Percentiles rank a stretch among this genome's conserved stretches.
Conservation (phyloP, 495 filamentous ascomycete genomes). For the Aspergillus carlsbadensis region DNA sequence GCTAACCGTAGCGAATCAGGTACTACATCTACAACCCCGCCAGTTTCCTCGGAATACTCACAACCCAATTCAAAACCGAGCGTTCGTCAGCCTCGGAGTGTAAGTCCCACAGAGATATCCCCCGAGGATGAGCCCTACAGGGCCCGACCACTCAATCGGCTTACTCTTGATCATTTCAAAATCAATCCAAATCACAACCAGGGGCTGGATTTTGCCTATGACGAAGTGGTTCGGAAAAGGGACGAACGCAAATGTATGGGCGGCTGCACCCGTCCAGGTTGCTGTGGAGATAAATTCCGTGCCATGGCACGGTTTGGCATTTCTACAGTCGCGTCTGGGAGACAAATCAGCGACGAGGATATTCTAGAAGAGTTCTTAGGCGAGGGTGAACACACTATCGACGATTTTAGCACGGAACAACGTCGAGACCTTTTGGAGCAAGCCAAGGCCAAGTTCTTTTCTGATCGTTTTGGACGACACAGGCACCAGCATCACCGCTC, state of each 20-base stretch:
- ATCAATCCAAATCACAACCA: slow-evolving; percentile 74
- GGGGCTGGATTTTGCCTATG: slow-evolving; percentile 71
- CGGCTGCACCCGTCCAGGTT: slow-evolving; percentile 74
- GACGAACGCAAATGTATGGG: slow-evolving; percentile 71
- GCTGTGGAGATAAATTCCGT: slow-evolving; percentile 75
- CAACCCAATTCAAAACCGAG: neutral
- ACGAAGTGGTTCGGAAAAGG: slow-evolving; percentile 70
- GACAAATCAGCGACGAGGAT: slow-evolving; percentile 45
- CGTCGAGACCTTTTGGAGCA: slow-evolving; percentile 59
- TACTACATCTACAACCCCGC: neutral
- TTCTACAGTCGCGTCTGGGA: slow-evolving; percentile 18
- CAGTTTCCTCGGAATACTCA: neutral
- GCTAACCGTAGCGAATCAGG: neutral
- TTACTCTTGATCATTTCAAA: slow-evolving; percentile 72
- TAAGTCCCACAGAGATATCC: slow-evolving; percentile 11
- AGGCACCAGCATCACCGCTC: slow-evolving; percentile 68
- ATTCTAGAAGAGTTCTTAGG: slow-evolving; percentile 71
- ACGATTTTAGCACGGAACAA: slow-evolving; percentile 47
- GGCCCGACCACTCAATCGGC: slow-evolving; percentile 47
- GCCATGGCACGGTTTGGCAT: slow-evolving; percentile 54
- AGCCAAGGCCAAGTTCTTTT: slow-evolving; percentile 64
- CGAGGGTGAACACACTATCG: slow-evolving; percentile 41
- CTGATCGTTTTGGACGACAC: slow-evolving; percentile 74
- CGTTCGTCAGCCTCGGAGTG: neutral
- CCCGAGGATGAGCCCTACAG: slow-evolving; percentile 49